Conservation (phyloP, 2,329 filamentous ascomycete species). For the Colletotrichum sp. region DNA sequence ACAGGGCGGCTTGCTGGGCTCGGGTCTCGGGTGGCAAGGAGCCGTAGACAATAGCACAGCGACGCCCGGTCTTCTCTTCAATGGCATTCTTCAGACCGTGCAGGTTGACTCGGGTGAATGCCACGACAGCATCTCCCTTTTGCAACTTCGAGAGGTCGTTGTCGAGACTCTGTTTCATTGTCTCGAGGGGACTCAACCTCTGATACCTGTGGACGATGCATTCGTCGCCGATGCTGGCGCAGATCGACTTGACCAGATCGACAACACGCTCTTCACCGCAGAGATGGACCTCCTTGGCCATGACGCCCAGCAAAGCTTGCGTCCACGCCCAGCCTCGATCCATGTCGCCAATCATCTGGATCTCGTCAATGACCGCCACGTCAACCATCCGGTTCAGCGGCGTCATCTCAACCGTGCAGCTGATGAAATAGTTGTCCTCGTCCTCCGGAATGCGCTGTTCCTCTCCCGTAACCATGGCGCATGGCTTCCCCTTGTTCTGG, state of each 20-base stretch:
- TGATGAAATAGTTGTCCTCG: slow-evolving; percentile 66
- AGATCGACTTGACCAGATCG: slow-evolving; percentile 77
- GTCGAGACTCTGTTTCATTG: slow-evolving; percentile 66
- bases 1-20: slow-evolving; percentile 87
- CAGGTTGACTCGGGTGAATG: slow-evolving; percentile 83
- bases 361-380: slow-evolving; percentile 96
- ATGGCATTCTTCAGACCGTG: slow-evolving; percentile 81
- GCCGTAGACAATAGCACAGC: slow-evolving; percentile 93
- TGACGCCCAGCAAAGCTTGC: slow-evolving; percentile 83
- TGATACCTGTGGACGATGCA: slow-evolving; percentile 83
- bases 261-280: slow-evolving; percentile 90
- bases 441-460: slow-evolving; percentile 75
- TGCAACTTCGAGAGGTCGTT: slow-evolving; percentile 70
- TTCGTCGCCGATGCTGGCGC: slow-evolving; percentile 80
- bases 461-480: slow-evolving; percentile 88
- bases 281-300: slow-evolving; percentile 88
- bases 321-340: slow-evolving; percentile 96
- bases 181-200: slow-evolving; percentile 77
- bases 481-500: slow-evolving; percentile 75
- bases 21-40: slow-evolving; percentile 90
- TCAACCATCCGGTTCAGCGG: slow-evolving; percentile 67
- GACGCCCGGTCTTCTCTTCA: slow-evolving; percentile 74
- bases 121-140: slow-evolving; percentile 90
- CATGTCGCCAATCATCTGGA: slow-evolving; percentile 89
- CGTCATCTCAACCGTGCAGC: slow-evolving; percentile 93